phyloP scores from a whole-genome alignment of 495 filamentous ascomycete genomes.

The Chlorociboria aeruginascens region DNA sequence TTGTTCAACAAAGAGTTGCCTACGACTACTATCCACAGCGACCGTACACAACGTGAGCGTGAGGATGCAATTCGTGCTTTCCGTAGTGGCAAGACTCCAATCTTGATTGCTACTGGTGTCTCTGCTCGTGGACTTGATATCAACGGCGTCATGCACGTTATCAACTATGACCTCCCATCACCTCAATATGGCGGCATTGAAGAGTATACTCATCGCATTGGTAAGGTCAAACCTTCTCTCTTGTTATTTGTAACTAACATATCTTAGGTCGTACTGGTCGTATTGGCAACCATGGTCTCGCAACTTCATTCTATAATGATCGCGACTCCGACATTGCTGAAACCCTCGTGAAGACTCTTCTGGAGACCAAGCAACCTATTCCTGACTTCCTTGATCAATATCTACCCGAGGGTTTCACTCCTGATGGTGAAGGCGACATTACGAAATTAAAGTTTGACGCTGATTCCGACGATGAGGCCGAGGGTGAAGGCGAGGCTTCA shows the following conservation, averaged over 20 bases:
- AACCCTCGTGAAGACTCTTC: slow-evolving; percentile 61
- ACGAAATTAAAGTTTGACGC: slow-evolving; percentile 45
- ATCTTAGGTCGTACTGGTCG: slow-evolving; percentile 75
- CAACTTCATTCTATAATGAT: slow-evolving; percentile 78
- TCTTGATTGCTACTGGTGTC: slow-evolving; percentile 77
- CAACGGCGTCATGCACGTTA: slow-evolving; percentile 72
- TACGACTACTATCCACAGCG: slow-evolving; percentile 72
- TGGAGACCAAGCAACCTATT: slow-evolving; percentile 65
- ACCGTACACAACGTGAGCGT: slow-evolving; percentile 82
- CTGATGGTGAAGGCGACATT: slow-evolving; percentile 15
- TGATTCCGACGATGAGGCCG: slow-evolving; percentile 47
- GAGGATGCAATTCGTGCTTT: slow-evolving; percentile 90
- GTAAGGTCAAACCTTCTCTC: slow-evolving; percentile 30
- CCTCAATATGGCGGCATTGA: slow-evolving; percentile 68
- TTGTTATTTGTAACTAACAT: slow-evolving; percentile 5
- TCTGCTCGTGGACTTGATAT: slow-evolving; percentile 87
- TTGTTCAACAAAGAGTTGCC: slow-evolving; percentile 71
- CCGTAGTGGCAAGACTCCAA: slow-evolving; percentile 56
- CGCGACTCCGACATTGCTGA: slow-evolving; percentile 55
- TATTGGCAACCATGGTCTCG: slow-evolving; percentile 77
- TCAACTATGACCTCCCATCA: slow-evolving; percentile 82
- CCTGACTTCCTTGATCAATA: slow-evolving; percentile 69
- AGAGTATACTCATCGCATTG: slow-evolving; percentile 92
- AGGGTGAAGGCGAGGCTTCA: slow-evolving; percentile 17
- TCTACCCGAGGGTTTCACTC: slow-evolving; percentile 37